phyloP scores from a whole-genome alignment of 2,329 filamentous ascomycete genomes.

The Sporothrix curviconia region DNA sequence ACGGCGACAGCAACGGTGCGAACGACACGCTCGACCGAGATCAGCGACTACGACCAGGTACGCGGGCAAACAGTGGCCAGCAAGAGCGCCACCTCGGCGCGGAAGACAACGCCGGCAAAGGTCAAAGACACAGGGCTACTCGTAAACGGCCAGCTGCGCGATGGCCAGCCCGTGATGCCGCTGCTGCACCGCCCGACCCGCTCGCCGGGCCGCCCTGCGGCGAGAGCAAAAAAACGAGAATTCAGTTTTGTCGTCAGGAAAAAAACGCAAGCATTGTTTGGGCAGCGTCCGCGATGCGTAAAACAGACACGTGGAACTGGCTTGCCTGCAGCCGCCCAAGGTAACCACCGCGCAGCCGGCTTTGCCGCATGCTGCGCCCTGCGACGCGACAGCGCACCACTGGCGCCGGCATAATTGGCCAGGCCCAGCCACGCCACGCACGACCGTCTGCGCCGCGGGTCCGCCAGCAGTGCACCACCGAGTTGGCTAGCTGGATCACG shows the following conservation, averaged over 20 bases:
- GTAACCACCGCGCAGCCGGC: constrained; percentile 70
- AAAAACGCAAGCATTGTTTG: constrained; percentile 97
- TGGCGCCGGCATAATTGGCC: constrained; percentile 64
- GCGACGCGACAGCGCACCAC: constrained; percentile 56
- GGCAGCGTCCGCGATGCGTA: constrained; percentile 88
- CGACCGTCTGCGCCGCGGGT: constrained; percentile 52
- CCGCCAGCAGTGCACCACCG: constrained; percentile 23
- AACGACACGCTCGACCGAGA: constrained; percentile 50
- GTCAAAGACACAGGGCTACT: constrained; percentile 70
- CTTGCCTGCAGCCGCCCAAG: constrained; percentile 65
- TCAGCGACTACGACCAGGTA: constrained; percentile 53
- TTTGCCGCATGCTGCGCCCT: constrained; percentile 64
- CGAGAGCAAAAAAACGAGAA: constrained; percentile 42
- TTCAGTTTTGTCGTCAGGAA: constrained; percentile 49
- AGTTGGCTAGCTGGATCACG: constrained; percentile 45
- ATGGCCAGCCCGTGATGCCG: neutral
- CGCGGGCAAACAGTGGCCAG: constrained; percentile 60
- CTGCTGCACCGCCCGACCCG: neutral
- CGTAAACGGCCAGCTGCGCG: constrained; percentile 43
- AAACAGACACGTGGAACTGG: constrained; percentile 89
- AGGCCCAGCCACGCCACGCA: constrained; percentile 72
- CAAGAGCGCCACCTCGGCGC: constrained; percentile 80
- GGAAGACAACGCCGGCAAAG: constrained; percentile 75
- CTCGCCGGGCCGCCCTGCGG: neutral
- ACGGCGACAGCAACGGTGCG: constrained; percentile 60